Base-by-base conservation (phyloP, 176 grass and related monocot species). In the Oryza glumipatula region DNA sequence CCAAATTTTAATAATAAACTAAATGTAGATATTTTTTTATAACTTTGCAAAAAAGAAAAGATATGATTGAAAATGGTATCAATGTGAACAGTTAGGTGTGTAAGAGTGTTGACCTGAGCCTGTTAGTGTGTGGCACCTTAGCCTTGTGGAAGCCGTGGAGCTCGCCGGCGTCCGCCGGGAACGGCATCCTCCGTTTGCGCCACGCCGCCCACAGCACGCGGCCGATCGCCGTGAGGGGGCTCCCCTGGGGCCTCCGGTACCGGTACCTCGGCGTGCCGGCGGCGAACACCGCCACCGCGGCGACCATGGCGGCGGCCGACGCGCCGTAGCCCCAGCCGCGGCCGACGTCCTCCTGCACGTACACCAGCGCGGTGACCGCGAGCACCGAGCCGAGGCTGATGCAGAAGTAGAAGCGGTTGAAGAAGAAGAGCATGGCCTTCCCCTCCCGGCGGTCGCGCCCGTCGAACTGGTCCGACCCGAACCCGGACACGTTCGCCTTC, bases 371-470 rank as follows among this genome's bases (percentile, higher is more conserved):
- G 19, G 94, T 94, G 51, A 88, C 92, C 43, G 94, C 91, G 61
- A 94, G 86, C 32, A 97, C 83, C 3, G 94, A 97, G 8, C 94
- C 92, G 28, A 94, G 80, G 82, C 82, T 97, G 83, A 91, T 60
- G 85, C 84, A 70, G 52, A 92, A 89, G 87, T 97, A 97, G 88
- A 97, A 94, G 72, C 91, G 86, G 88, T 91, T 94, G 85, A 94
- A 97, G 92, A 94, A 94, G 78, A 89, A 92, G 5, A 81, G 48
- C 87, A 93, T 97, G 73, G 88, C 84, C 26, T 75, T 74, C 87
- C 80, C 90, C 84, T 92, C 90, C 47, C 39, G 68, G 17, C 80
- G 83, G 80, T 92, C 80, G 17, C 84, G 23, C 22, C 36, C 52
- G 72, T 89, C 83, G 79, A 92, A 92, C 86, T 92, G 86, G 52